These are phyloP conservation scores for Geotrichum klebahnii DNA, from an alignment of 1,139 yeast genomes.

Conservation along the genomic window DNA sequence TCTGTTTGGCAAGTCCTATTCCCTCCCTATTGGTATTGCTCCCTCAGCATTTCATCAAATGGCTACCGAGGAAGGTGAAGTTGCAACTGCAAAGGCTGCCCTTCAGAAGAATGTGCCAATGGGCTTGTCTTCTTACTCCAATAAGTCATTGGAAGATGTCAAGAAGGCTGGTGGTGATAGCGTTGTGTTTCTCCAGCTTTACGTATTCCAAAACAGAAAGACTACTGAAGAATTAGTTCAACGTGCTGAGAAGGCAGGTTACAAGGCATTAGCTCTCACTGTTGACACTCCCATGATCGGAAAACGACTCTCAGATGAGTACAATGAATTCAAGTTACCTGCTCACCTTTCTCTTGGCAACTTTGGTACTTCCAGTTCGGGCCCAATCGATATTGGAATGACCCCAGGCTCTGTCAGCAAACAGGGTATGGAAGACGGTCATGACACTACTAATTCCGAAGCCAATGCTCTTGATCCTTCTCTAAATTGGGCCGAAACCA, in stretches of 20 bases:
- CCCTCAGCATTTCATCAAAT: slow-evolving; percentile 64
- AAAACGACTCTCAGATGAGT: slow-evolving; percentile 53
- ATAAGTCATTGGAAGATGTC: slow-evolving; percentile 36
- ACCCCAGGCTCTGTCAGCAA: slow-evolving; percentile 29
- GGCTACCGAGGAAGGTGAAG: slow-evolving; percentile 64
- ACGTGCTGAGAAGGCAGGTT: slow-evolving; percentile 52
- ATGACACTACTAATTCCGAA: slow-evolving; percentile 24
- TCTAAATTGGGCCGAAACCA: slow-evolving; percentile 56
- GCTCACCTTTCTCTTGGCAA: slow-evolving; percentile 36
- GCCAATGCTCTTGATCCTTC: slow-evolving; percentile 62
- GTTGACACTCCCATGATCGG: slow-evolving; percentile 69
- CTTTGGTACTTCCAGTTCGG: slow-evolving; percentile 28
- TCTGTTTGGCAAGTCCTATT: slow-evolving; percentile 44
- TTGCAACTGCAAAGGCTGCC: slow-evolving; percentile 41
- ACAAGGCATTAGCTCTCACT: slow-evolving; percentile 58
- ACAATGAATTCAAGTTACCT: slow-evolving; percentile 47
- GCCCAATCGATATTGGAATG: slow-evolving; percentile 35
- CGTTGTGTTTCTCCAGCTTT: slow-evolving; percentile 43
- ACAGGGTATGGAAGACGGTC: slow-evolving; percentile 19
- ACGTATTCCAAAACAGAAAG: slow-evolving; percentile 45
- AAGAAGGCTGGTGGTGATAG: slow-evolving; percentile 35
- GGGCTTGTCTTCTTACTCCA: slow-evolving; percentile 39
- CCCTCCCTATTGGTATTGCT: slow-evolving; percentile 59
- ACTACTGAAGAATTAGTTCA: slow-evolving; percentile 46
- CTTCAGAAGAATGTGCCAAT: slow-evolving; percentile 35